phyloP scores from a whole-genome alignment of 805 yeast genomes.

The Torulaspora indica region DNA sequence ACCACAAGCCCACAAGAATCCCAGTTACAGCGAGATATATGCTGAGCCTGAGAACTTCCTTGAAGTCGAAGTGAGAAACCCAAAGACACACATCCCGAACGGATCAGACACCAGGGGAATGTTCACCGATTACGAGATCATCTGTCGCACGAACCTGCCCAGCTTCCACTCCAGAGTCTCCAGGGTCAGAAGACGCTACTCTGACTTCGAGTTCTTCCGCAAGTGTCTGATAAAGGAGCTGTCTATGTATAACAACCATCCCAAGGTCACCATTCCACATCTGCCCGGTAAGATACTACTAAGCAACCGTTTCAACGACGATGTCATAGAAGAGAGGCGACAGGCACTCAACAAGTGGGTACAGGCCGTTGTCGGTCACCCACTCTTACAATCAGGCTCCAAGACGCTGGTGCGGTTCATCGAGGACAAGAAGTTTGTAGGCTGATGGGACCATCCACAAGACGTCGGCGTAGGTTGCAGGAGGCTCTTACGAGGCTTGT shows the following conservation, averaged over 20 bases:
- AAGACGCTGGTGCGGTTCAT: conserved; percentile 74
- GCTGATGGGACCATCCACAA: conserved; percentile 13
- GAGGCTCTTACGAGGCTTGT: not conserved
- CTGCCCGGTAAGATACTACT: conserved; percentile 84
- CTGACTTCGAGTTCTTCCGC: conserved; percentile 81
- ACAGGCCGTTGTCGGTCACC: conserved; percentile 82
- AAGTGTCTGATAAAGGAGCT: conserved; percentile 70
- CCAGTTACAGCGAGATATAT: conserved; percentile 74
- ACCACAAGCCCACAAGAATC: conserved; percentile 38
- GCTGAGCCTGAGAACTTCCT: conserved; percentile 93
- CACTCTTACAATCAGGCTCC: conserved; percentile 83
- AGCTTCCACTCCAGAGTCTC: conserved; percentile 64
- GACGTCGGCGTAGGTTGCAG: not conserved
- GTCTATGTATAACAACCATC: conserved; percentile 36
- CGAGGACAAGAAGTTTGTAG: conserved; percentile 60
- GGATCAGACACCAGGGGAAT: conserved; percentile 44
- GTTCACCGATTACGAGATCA: conserved; percentile 89
- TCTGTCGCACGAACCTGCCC: conserved; percentile 88
- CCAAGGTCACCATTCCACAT: conserved; percentile 74
- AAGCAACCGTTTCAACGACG: conserved; percentile 70
- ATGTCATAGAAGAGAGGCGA: conserved; percentile 77
- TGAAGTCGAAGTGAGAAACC: conserved; percentile 71
- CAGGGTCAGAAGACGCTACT: conserved; percentile 76
- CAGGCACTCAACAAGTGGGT: conserved; percentile 80
- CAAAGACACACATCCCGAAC: conserved; percentile 36